phyloP scores from a whole-genome alignment of 2,329 filamentous ascomycete species.

The Aspergillus sp. region DNA sequence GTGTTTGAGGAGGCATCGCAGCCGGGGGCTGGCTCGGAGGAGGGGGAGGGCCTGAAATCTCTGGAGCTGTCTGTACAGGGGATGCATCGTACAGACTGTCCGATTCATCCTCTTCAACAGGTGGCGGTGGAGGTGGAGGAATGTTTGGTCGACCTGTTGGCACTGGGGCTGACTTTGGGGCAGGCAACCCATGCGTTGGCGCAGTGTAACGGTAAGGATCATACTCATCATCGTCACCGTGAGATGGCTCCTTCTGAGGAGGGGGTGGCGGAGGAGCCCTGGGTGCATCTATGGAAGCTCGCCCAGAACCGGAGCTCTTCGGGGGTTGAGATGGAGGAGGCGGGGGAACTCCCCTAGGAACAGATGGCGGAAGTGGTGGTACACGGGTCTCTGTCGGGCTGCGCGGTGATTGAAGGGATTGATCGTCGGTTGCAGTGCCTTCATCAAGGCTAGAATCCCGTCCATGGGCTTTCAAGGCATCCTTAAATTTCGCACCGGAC shows the following conservation, averaged over 20 bases:
- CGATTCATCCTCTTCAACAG: slow-evolving; percentile 34
- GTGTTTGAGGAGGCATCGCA: slow-evolving; percentile 46
- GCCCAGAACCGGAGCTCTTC: slow-evolving; percentile 37
- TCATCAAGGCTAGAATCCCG: slow-evolving; percentile 76
- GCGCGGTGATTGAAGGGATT: slow-evolving; percentile 49
- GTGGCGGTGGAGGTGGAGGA: slow-evolving; percentile 28
- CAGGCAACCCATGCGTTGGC: slow-evolving; percentile 33
- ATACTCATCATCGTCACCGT: slow-evolving; percentile 54
- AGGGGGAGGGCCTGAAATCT: slow-evolving; percentile 40
- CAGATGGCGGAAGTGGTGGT: slow-evolving; percentile 56
- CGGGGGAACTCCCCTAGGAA: slow-evolving; percentile 63
- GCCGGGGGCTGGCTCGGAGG: slow-evolving; percentile 33
- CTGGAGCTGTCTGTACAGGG: slow-evolving; percentile 37
- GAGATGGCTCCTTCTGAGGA: slow-evolving; percentile 44
- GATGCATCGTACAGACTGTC: slow-evolving; percentile 51
- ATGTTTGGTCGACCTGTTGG: slow-evolving; percentile 20
- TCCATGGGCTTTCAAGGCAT: slow-evolving; percentile 80
- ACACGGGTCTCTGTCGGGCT: slow-evolving; percentile 39
- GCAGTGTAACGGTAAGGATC: slow-evolving; percentile 54
- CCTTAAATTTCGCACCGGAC: slow-evolving; percentile 89
- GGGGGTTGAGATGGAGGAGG: slow-evolving; percentile 64
- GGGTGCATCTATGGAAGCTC: slow-evolving; percentile 33
- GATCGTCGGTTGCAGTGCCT: slow-evolving; percentile 57
- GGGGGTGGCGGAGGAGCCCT: slow-evolving; percentile 46
- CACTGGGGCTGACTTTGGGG: slow-evolving; percentile 27